A percentile compares a stretch with the other conserved stretches of the same genome.
These are phyloP conservation scores for Rhodosporidiobolus odoratus DNA, from an alignment of 768 basidiomycete genomes.

Conservation along the genomic window DNA sequence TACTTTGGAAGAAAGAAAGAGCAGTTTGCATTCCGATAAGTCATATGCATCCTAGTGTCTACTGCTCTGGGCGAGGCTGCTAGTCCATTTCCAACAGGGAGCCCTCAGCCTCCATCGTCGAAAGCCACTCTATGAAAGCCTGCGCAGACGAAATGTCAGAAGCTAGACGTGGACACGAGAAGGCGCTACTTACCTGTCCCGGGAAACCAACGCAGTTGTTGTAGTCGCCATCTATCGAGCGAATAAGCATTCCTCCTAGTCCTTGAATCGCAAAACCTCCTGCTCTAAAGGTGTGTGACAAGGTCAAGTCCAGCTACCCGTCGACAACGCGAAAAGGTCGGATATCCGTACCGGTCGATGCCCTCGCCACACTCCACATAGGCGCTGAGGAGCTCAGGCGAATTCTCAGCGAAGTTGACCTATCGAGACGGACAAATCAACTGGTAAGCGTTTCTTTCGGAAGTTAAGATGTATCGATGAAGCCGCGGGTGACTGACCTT, in stretches of 20 bases:
- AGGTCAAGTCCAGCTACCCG: too few relatives aligned
- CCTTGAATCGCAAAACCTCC: constrained; percentile 95
- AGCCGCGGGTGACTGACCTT: not conserved
- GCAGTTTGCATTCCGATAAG: too few relatives aligned
- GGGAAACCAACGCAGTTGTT: constrained; percentile 91
- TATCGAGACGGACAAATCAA: constrained; percentile 2
- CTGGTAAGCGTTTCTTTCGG: not conserved
- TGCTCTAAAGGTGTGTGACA: constrained; percentile 60
- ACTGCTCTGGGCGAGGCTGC: too few relatives aligned
- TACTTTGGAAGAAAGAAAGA: too few relatives aligned
- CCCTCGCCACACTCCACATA: constrained; percentile 38
- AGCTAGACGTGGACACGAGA: rapidly evolving
- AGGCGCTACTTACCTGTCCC: constrained; percentile 51
- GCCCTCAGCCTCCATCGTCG: constrained; percentile 67
- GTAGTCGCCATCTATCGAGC: constrained; percentile 69
- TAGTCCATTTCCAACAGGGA: constrained; percentile 28
- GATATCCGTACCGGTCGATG: constrained; percentile 17
- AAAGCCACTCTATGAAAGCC: constrained; percentile 71
- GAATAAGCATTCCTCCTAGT: constrained; percentile 69
- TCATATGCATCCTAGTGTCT: too few relatives aligned
- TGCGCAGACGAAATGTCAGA: not conserved
- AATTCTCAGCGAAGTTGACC: constrained; percentile 34
- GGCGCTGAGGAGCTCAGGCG: constrained; percentile 28
- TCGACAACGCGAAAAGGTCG: constrained; percentile 50
- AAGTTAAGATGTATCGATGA: too few relatives aligned